A percentile compares a stretch with the other conserved stretches of the same genome.
Evolutionary conservation across 495 filamentous ascomycete species (phyloP).

Genomic region (Tuber aestivum): DNA sequence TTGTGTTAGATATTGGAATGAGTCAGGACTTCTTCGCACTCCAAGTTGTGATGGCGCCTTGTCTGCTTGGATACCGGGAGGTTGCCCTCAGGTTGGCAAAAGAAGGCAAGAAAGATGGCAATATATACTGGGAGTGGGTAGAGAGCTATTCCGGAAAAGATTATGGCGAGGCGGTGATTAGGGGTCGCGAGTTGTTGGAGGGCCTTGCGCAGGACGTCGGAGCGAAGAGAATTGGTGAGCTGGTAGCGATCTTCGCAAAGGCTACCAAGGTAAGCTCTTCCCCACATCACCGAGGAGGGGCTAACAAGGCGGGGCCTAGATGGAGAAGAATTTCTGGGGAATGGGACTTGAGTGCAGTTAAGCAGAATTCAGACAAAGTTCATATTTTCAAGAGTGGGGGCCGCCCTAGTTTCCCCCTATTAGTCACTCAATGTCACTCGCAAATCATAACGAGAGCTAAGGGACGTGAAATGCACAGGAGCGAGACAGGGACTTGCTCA

Average conservation of each 20-base stretch:
- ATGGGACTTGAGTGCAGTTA: constrained; percentile 1
- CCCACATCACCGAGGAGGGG: neutral
- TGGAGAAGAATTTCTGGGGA: neutral
- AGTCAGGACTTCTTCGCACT: constrained; percentile 79
- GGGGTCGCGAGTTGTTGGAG: constrained; percentile 57
- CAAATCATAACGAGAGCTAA: neutral
- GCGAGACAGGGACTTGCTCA: neutral
- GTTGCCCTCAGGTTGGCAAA: constrained; percentile 61
- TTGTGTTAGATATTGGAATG: constrained; percentile 80
- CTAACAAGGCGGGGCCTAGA: neutral
- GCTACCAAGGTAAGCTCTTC: constrained; percentile 61
- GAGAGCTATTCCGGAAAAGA: constrained; percentile 75
- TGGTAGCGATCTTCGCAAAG: constrained; percentile 75
- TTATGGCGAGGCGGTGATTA: constrained; percentile 61
- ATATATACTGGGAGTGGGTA: constrained; percentile 87
- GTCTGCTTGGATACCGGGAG: constrained; percentile 75
- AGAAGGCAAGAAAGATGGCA: constrained; percentile 57
- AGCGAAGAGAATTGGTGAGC: constrained; percentile 61
- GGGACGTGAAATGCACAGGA: neutral
- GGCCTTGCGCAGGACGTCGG: constrained; percentile 8
- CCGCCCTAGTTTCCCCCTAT: neutral
- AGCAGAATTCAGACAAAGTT: neutral
- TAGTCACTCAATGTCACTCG: neutral
- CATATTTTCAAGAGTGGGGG: neutral
- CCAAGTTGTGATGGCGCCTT: constrained; percentile 76